Base-by-base conservation (phyloP, 768 basidiomycete species). In the Panus rudis region DNA sequence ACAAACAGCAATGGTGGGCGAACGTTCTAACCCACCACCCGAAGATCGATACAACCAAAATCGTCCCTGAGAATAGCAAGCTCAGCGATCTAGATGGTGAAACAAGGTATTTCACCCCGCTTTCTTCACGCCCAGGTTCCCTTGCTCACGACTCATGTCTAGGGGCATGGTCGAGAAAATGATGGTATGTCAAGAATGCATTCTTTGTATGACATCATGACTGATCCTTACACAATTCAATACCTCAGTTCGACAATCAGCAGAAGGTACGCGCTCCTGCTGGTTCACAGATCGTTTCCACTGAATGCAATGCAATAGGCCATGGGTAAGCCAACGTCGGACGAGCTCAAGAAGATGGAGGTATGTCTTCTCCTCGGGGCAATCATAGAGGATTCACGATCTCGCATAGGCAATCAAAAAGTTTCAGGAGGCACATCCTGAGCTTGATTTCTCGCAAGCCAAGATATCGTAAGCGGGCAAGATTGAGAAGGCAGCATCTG, bases 161-260 rank as follows among this genome's bases (percentile, higher is more conserved):
- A 89, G 96, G 52, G 92, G 88, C 2, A 87, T 99, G 88, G 96
- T 99, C 3, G 96, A 99, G 65, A 99, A 99, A 72, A 99, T 99
- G 96, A 98, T 99, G 94, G 94, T 94, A 67, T 53, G 84, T 63
- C 20, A 35, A 35, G n/a, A n/a, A n/a, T n/a, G n/a, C n/a, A n/a
- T n/a, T n/a, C n/a, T n/a, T n/a, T n/a, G n/a, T n/a, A n/a, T n/a
- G n/a, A n/a, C n/a, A n/a, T n/a, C n/a, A n/a, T n/a, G n/a, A n/a
- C n/a, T n/a, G n/a, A n/a, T n/a, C n/a, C n/a, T n/a, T n/a, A n/a
- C 20, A 7, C 4, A 14, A 20, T 13, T 22, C 22, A 12, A 39
- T 24, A 22, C 20, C 7, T 37, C 3, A 85, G 84, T 87, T 84
- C 50, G 84, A 87, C 55, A 84, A 85, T 50, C 82, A 84, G 58